Evolutionary conservation across 176 grass and related monocot species (phyloP), one percentile per base, ranked within the genome.

Genomic region (Cenchrus americanus): DNA sequence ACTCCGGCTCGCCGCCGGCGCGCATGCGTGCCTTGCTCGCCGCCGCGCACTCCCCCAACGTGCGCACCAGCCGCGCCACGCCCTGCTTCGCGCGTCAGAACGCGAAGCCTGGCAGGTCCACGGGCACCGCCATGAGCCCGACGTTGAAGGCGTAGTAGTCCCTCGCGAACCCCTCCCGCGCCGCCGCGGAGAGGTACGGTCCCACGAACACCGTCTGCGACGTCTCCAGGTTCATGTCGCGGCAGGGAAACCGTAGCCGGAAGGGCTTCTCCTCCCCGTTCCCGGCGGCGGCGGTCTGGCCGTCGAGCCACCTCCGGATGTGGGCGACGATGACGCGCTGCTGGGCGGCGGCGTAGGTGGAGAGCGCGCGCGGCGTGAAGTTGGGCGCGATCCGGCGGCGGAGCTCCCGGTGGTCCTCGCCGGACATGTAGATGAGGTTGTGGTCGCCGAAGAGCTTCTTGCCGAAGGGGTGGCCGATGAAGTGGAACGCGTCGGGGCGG

Each of bases 221-320:
- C 9, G 91, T 97, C 82, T 97, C 89, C 1, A 97, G 91, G 77
- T 97, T 97, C 87, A 97, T 89, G 75, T 94, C 89, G 66, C 91
- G 91, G 85, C 87, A 94, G 5, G 79, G 87, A 2, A 88, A 72
- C 12, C 94, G 84, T 3, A 97, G 63, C 60, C 81, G 41, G 18
- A 86, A 40, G 10, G 83, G 65, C 57, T 30, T 71, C 34, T 37
- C 34, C 18, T 10, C 50, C 50, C 1, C 37, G 11, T 2, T 0
- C 42, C 21, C 11, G 41, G 43, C 30, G 73, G 23, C 59, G 13
- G 34, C 34, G 34, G 34, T 37, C 4, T 74, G 75, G 8, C 43
- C 8, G 43, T 44, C 43, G 9, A 95, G 80, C 93, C 93, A 95
- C 3, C 57, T 18, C 5, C 63, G 59, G 71, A 95, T 43, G 60